These are phyloP conservation scores for Phytophthora colocasiae DNA, from an alignment of 352 stramenopile species.

Conservation along the genomic window DNA sequence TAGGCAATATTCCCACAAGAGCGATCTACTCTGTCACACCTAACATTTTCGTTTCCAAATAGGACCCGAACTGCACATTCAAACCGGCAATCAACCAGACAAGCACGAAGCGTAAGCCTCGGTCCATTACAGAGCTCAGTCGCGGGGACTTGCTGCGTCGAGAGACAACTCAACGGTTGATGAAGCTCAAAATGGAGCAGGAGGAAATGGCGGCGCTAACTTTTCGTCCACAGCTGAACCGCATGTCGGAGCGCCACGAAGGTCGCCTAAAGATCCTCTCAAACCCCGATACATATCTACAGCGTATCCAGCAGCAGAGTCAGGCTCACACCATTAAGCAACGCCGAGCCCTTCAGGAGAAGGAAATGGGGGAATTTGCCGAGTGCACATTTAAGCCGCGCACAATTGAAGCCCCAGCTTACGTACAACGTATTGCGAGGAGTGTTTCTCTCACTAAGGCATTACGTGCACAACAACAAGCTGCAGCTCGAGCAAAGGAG, in stretches of 20 bases:
- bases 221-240: slow-evolving; percentile 81
- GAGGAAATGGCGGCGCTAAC: slow-evolving; percentile 85
- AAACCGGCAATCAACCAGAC: slow-evolving; percentile 81
- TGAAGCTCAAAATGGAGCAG: slow-evolving; percentile 91
- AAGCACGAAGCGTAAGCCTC: slow-evolving; percentile 65
- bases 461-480: slow-evolving; percentile 65
- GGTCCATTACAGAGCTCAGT: slow-evolving; percentile 83
- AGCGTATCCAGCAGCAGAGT: slow-evolving; percentile 83
- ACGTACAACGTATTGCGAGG: slow-evolving; percentile 84
- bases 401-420: slow-evolving; percentile 84
- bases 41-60: neutral
- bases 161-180: slow-evolving; percentile 79
- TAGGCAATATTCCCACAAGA: slow-evolving; percentile 27
- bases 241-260: slow-evolving; percentile 68
- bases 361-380: slow-evolving; percentile 84
- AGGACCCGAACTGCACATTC: slow-evolving; percentile 89
- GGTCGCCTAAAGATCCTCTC: slow-evolving; percentile 82
- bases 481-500: slow-evolving; percentile 42
- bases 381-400: slow-evolving; percentile 88
- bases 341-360: slow-evolving; percentile 76
- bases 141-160: slow-evolving; percentile 76
- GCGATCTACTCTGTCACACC: neutral
- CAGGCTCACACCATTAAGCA: slow-evolving; percentile 78
- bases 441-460: slow-evolving; percentile 79
- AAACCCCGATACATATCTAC: slow-evolving; percentile 82